A percentile compares a stretch with the other conserved stretches of the same genome.
Evolutionary conservation across 2,329 filamentous ascomycete species (phyloP).

Genomic region (Thelonectria rubi): DNA sequence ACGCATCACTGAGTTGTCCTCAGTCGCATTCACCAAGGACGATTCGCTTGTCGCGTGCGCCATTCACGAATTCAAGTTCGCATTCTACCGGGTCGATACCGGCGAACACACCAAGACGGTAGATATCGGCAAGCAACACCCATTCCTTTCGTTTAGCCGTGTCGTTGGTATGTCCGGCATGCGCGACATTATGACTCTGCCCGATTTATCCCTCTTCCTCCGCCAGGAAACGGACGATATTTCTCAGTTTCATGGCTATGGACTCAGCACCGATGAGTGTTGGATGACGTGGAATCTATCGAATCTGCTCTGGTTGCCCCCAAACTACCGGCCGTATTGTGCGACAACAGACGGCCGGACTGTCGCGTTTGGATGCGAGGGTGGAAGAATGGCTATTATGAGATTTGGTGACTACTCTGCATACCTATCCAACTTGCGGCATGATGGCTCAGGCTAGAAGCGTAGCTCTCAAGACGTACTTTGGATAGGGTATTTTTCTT

Average conservation of each 20-base stretch:
- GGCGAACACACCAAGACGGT: not conserved
- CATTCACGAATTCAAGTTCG: not conserved
- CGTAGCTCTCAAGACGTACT: too few species aligned
- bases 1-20: too few species aligned
- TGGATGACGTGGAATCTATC: not conserved
- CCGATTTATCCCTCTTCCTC: not conserved
- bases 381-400: not conserved
- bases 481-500: too few species aligned
- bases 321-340: not conserved
- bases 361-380: not conserved
- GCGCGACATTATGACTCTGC: not conserved
- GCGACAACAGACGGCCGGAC: not conserved
- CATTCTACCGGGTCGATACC: not conserved
- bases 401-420: not conserved
- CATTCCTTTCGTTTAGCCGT: not conserved
- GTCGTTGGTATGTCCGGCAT: too few species aligned
- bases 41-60: not conserved
- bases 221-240: not conserved
- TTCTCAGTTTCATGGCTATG: not conserved
- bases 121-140: not conserved
- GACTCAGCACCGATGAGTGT: not conserved
- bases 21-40: not conserved
- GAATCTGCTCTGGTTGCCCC: not conserved
- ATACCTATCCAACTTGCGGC: too few species aligned
- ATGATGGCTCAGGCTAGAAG: too few species aligned